These are phyloP conservation scores for Ophidiomyces ophidiicola DNA, from an alignment of 2,329 filamentous ascomycete species.

Conservation along the genomic window DNA sequence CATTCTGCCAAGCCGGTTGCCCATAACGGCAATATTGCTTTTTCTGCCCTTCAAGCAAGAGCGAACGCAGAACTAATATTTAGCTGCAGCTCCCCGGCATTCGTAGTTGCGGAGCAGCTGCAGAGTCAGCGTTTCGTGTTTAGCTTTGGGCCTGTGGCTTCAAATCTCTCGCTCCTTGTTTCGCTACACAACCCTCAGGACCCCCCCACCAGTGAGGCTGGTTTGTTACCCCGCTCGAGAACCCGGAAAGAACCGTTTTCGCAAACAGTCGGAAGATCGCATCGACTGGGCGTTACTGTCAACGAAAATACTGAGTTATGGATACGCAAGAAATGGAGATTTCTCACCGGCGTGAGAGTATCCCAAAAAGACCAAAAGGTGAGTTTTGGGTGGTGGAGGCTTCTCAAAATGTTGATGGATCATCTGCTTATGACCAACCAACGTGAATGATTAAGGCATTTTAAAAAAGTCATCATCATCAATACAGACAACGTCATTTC, in stretches of 20 bases:
- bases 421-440: not conserved
- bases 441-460: slow-evolving; percentile 52
- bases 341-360: slow-evolving; percentile 23
- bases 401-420: not conserved
- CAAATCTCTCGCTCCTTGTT: not conserved
- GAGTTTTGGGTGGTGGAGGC: slow-evolving; percentile 9
- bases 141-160: not conserved
- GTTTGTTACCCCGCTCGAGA: slow-evolving; percentile 1
- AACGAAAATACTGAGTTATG: slow-evolving; percentile 1
- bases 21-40: too few species aligned
- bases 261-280: not conserved
- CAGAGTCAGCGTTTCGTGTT: too few species aligned
- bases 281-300: not conserved
- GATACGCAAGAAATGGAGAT: slow-evolving; percentile 5
- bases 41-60: too few species aligned
- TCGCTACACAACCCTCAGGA: not conserved
- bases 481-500: slow-evolving; percentile 43
- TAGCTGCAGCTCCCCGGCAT: too few species aligned
- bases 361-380: slow-evolving; percentile 34
- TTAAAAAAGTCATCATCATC: slow-evolving; percentile 70
- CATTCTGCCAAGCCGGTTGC: slow-evolving; percentile 5
- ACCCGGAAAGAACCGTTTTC: not conserved
- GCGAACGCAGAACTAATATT: too few species aligned
- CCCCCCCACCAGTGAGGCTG: not conserved
- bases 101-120: too few species aligned